Base-by-base conservation (phyloP, 192 early-diverging fungal species). In the Pilobolus umbonatus region DNA sequence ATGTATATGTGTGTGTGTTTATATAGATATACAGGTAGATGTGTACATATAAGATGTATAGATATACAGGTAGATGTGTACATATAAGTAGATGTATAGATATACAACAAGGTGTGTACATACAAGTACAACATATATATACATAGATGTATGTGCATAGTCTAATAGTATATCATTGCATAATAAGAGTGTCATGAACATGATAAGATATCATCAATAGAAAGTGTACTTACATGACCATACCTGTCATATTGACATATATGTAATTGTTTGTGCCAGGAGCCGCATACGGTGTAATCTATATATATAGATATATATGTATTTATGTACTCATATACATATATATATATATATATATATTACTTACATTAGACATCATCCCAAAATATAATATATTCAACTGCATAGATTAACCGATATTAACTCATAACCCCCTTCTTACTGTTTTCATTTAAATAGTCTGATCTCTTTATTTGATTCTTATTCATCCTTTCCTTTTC, bases 381-480 rank as follows among this genome's bases (percentile, higher is more conserved):
- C 38, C 25, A 38, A 54, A 38, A 32, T 54, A 34, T n/a, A n/a
- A n/a, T n/a, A 35, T 54, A 12, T 22, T 21, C 35, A 54, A 54
- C 52, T 34, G 52, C 52, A 54, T 54, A 54, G 35, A 54, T 54
- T 54, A 54, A 29, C 38, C 24, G 3, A 17, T 17, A 25, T 54
- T 34, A 14, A 19, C 38, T 29, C 25, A n/a, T 28, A 29, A n/a
- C 47, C 29, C 47, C 25, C 17, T 49, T 49, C 47, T 49, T 49
- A 28, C 47, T n/a, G 31, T 21, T 22, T 34, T 22, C n/a, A n/a
- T n/a, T n/a, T n/a, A n/a, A n/a, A n/a, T n/a, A n/a, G n/a, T n/a
- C n/a, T n/a, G n/a, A n/a, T 22, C 52, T 36, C 14, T 42, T 15
- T 42, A 17, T 42, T 42, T 17, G 14, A 42, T 42, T n/a, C 2